Evolutionary conservation across 2,329 filamentous ascomycete species (phyloP).

Genomic region (Aspergillus sclerotialis): DNA sequence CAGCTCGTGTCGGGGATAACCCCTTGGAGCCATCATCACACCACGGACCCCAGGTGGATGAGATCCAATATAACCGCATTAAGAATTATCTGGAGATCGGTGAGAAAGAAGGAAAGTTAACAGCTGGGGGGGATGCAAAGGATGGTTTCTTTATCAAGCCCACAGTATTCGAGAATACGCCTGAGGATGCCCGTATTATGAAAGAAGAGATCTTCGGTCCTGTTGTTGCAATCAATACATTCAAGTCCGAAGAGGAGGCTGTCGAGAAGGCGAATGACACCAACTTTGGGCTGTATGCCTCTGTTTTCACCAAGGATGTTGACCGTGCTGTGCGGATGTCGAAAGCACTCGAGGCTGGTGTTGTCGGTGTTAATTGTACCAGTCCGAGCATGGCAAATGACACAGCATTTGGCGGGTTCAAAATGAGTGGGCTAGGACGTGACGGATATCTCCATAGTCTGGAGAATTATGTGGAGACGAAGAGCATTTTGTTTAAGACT

Average conservation of each 20-base stretch:
- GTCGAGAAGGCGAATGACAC: constrained; percentile 48
- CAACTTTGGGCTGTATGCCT: constrained; percentile 22
- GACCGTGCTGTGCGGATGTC: constrained; percentile 21
- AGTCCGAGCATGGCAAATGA: constrained; percentile 32
- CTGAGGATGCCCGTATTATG: constrained; percentile 26
- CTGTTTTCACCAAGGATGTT: constrained; percentile 24
- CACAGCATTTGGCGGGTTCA: constrained; percentile 39
- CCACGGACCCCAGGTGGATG: constrained; percentile 77
- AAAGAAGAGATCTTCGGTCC: constrained; percentile 39
- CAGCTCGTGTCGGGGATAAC: constrained; percentile 67
- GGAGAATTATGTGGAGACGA: constrained; percentile 28
- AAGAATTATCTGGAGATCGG: constrained; percentile 66
- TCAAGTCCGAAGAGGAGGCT: constrained; percentile 47
- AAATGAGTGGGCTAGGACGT: constrained; percentile 33
- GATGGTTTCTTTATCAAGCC: constrained; percentile 87
- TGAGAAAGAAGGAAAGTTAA: constrained; percentile 57
- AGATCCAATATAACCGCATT: constrained; percentile 77
- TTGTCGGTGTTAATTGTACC: constrained; percentile 24
- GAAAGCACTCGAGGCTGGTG: constrained; percentile 19
- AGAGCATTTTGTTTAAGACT: constrained; percentile 20
- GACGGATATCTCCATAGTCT: constrained; percentile 32
- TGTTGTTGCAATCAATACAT: constrained; percentile 35
- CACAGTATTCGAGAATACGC: constrained; percentile 72
- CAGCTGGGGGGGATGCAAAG: constrained; percentile 60
- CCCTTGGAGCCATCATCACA: constrained; percentile 69